Evolutionary conservation across 2,329 filamentous ascomycete species (phyloP), one percentile per base, ranked within the genome.

Genomic region (Calonectria multiphialidica): DNA sequence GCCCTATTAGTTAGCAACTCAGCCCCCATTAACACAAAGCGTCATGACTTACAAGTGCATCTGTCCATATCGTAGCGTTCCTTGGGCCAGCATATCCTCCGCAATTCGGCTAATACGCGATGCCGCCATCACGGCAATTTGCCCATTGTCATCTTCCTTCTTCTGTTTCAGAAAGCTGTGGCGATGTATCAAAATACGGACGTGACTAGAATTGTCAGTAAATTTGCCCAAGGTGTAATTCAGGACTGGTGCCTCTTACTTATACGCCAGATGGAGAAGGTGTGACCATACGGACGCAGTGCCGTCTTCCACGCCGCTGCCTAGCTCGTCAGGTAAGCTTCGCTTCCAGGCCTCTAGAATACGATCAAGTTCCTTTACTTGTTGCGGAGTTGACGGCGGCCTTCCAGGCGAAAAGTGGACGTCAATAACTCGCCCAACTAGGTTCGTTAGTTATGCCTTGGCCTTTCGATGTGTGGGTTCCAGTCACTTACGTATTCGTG

Each of bases 191-290:
- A 84, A 76, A 7, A 84, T 83, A 12, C 82, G 80, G 2, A 84
- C 69, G 42, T 84, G 81, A 37, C 82, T 84, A 16, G 9, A 7
- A 37, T 47, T 47, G 33, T 74, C 18, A 70, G 66, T 9, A 62
- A 59, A 16, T 13, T 5, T 35, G 9, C 7, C 5, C 5, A 3
- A 8, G 13, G 6, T 6, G 7, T 13, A 7, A 15, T 18, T 16
- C 2, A 1, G 15, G 3, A 16, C 16, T 1, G 5, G 3, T 28
- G 10, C 21, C n/a, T 62, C 78, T 21, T 74, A 83, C 82, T 84
- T 82, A 74, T 84, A 84, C 1, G 82, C 83, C 8, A 84, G 73
- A 30, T 84, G 82, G n/a, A 84, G 66, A 12, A 84, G 78, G 37
- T 82, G 83, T 2, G 81, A 79, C 80, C 83, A 82, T 18, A 84